Evolutionary conservation across 306 rosid species (phyloP).

Genomic region (Pterocarpus macrocarpus): DNA sequence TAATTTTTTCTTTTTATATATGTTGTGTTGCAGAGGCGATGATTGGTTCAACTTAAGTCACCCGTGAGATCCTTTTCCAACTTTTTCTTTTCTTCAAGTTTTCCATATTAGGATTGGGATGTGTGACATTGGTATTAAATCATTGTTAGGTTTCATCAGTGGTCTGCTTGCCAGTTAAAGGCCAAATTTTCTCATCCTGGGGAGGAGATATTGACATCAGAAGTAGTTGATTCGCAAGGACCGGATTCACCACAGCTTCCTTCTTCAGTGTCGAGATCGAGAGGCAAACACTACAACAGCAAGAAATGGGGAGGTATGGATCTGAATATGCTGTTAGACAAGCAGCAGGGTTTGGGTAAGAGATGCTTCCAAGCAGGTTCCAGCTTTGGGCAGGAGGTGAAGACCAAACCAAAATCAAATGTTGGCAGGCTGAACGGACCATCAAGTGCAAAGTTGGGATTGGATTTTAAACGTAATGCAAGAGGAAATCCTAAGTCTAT

Average conservation of each 20-base stretch:
- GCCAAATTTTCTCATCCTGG: conserved; percentile 62
- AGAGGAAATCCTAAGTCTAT: conserved; percentile 49
- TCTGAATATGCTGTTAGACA: conserved; percentile 51
- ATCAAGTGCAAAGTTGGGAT: conserved; percentile 48
- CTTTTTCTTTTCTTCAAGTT: not conserved
- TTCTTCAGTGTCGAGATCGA: conserved; percentile 73
- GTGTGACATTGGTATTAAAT: conserved; percentile 36
- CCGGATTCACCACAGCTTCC: conserved; percentile 66
- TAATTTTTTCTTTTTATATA: not conserved
- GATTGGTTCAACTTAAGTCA: conserved; percentile 77
- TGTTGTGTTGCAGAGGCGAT: conserved; percentile 60
- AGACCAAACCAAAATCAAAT: conserved; percentile 51
- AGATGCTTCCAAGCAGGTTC: conserved; percentile 46
- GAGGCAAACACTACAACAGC: conserved; percentile 72
- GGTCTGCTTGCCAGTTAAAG: conserved; percentile 71
- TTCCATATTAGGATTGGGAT: not conserved
- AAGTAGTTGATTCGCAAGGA: conserved; percentile 47
- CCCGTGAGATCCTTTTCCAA: conserved; percentile 56
- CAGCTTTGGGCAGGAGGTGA: conserved; percentile 52
- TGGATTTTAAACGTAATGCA: conserved; percentile 44
- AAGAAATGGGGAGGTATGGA: conserved; percentile 64
- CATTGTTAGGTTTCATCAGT: conserved; percentile 75
- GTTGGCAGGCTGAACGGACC: conserved; percentile 43
- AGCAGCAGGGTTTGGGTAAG: conserved; percentile 51
- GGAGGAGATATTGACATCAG: conserved; percentile 50